Percentiles rank a stretch among this genome's conserved stretches.
Evolutionary conservation across 495 filamentous ascomycete genomes (phyloP).

Genomic region (Chlorociboria aeruginascens): DNA sequence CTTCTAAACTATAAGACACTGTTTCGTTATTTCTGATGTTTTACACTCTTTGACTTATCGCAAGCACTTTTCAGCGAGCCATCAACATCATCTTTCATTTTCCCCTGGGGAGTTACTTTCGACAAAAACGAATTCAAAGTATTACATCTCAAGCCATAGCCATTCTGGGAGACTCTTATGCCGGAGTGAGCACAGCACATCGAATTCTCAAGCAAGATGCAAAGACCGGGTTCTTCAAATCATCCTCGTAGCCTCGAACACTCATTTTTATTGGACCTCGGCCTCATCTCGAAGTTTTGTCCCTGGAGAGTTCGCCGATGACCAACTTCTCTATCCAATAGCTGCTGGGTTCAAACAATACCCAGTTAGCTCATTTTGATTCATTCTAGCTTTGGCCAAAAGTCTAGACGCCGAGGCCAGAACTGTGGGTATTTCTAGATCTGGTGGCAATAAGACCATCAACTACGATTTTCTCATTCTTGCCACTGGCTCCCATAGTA

Average conservation of each 20-base stretch:
- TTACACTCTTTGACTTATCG: constrained; percentile 1
- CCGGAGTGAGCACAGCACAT: constrained; percentile 12
- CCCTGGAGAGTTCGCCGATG: constrained; percentile 21
- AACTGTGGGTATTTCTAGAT: constrained; percentile 27
- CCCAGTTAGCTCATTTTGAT: constrained; percentile 35
- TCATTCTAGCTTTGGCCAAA: constrained; percentile 40
- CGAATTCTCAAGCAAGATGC: constrained; percentile 12
- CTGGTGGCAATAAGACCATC: constrained; percentile 13
- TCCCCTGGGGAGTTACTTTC: constrained; percentile 9
- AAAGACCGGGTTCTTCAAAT: constrained; percentile 21
- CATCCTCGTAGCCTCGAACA: constrained; percentile 25
- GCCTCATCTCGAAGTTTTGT: constrained; percentile 24
- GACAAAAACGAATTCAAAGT: neutral
- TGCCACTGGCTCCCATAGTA: constrained; percentile 36
- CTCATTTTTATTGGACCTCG: constrained; percentile 26
- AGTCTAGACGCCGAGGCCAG: constrained; percentile 32
- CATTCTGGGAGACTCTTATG: constrained; percentile 23
- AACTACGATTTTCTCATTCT: constrained; percentile 44
- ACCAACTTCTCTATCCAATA: constrained; percentile 22
- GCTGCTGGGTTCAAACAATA: constrained; percentile 40
- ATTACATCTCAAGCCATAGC: constrained; percentile 7
- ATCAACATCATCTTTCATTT: constrained; percentile 5
- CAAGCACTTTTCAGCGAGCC: constrained; percentile 1
- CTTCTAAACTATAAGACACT: neutral
- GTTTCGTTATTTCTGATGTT: constrained; percentile 2